Base-by-base conservation (phyloP, 768 basidiomycete species). In the Boletus rubescentipes region DNA sequence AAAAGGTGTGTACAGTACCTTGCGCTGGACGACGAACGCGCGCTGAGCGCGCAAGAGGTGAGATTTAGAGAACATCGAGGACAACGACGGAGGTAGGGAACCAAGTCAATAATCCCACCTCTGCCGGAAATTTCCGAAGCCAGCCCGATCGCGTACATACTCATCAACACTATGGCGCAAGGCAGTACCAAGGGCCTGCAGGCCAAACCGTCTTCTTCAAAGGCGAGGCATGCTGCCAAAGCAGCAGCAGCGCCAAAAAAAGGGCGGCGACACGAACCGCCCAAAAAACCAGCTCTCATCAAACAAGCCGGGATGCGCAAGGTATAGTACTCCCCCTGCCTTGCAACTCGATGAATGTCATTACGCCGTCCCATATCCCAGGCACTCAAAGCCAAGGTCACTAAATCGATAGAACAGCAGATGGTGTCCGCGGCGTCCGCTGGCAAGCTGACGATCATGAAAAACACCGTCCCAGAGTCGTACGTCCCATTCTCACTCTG, bases 401-500 rank as follows among this genome's bases (percentile, higher is more conserved):
- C 90, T 69, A 86, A 84, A 69, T 91, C 89, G 20, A 94, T 98
- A 63, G 94, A 98, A 69, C 79, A 81, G 50, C 93, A 95, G 72
- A 92, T 94, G 85, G 89, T 92, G 12, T 75, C 84, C 45, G 93
- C 93, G 8, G 94, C 94, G 4, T 93, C 91, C 5, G 77, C 85
- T 39, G 94, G 94, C 36, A 93, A 91, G 69, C 77, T 98, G 57
- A 91, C 91, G 29, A 93, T 98, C 68, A 93, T 98, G 93, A 91
- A 89, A 73, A 82, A 86, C 56, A 70, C 73, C 14, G 76, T 70
- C 10, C 61, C 61, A 12, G 65, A 69, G 39, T 29, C 58, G 71
- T 72, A 60, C 49, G 69, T 51, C 42, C 37, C 30, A 8, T 10
- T 38, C 34, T 5, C n/a, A 16, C 12, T 32, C 15, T 10, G n/a